phyloP scores from a whole-genome alignment of 768 basidiomycete genomes.

The Dacryopinax primogenitus region DNA sequence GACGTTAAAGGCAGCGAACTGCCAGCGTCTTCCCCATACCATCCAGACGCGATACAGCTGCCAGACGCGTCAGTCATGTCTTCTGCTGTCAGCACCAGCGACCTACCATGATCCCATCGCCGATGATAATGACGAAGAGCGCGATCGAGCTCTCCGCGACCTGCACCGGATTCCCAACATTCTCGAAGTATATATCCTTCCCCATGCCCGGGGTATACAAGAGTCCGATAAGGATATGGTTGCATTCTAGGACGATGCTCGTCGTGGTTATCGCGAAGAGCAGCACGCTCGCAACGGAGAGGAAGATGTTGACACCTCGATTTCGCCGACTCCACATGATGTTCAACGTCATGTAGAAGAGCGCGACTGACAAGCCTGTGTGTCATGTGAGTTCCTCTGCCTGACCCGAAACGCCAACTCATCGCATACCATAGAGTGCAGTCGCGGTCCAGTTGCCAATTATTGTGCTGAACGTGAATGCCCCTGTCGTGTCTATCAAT shows the following conservation, averaged over 20 bases:
- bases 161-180: background rate
- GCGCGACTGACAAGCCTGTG: no score
- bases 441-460: background rate
- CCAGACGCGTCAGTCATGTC: background rate
- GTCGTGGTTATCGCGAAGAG: background rate
- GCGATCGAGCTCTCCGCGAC: background rate
- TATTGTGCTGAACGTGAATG: background rate
- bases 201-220: background rate
- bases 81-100: background rate
- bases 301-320: background rate
- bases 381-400: no score
- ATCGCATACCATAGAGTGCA: background rate
- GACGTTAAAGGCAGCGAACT: background rate
- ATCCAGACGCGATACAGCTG: background rate
- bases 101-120: constrained; percentile 4
- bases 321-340: background rate
- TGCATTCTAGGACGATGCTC: background rate
- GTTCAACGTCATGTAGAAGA: background rate
- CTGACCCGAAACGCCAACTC: no score
- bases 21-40: background rate
- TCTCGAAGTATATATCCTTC: background rate
- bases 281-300: background rate
- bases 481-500: background rate
- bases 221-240: background rate
- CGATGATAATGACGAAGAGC: background rate